Evolutionary conservation across 2,329 filamentous ascomycete species (phyloP), one percentile per base, ranked within the genome.

Genomic region (Celoporthe dispersa): DNA sequence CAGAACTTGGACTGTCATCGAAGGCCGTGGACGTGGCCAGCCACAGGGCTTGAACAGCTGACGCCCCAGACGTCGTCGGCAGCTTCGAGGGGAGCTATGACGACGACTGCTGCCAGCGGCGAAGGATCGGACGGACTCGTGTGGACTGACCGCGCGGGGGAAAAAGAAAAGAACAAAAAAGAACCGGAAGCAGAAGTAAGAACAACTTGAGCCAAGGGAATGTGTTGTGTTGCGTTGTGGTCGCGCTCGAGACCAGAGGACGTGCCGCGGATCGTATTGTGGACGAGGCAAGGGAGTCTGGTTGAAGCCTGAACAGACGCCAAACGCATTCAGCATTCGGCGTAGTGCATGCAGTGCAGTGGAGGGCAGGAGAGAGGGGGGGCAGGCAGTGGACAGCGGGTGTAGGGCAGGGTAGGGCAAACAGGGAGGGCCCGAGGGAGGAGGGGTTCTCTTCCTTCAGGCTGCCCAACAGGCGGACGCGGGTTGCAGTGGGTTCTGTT

Each of bases 231-330:
- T 19, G 41, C 48, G 55, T n/a, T 25, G 16, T 51, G 39, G 25
- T 48, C 19, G 33, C 51, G 60, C n/a, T 28, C 19, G 3, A 37
- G 44, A 19, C 25, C 57, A n/a, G 25, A 37, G 39, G 65, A 11
- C 19, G 55, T 48, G 39, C n/a, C 28, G 39, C 37, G 28, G 44
- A 33, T 28, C 37, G n/a, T 28, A 44, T 31, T 5, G 39, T 64
- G 41, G 41, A 31, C 62, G 62, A 51, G 62, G 62, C 62, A 64
- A 64, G 62, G 62, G 62, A 64, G 62, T 64, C 51, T 64, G 62
- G 31, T 25, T 60, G 39, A 63, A 41, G 31, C 28, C 35, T 39
- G 60, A 22, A 28, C 60, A 37, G 22, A 25, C 59, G 59, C 35
- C 35, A 25, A 39, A 25, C 16, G 60, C 33, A 41, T 41, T 39